These are phyloP conservation scores for Cercospora citrullina DNA, from an alignment of 2,329 filamentous ascomycete species.

Conservation along the genomic window DNA sequence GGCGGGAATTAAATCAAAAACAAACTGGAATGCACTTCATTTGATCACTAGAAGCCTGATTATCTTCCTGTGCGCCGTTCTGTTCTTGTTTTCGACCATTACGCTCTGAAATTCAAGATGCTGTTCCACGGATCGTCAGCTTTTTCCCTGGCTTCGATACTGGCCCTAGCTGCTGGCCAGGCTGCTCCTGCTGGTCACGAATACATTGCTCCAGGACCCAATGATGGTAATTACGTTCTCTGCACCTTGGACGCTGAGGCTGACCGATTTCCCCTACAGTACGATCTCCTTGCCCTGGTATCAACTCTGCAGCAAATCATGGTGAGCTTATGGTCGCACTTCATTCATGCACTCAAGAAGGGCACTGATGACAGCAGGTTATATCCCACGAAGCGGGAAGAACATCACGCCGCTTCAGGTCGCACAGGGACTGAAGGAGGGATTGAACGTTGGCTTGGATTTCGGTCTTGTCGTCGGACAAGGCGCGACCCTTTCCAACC, in stretches of 20 bases:
- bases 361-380: conserved; percentile 4
- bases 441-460: conserved; percentile 31
- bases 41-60: not conserved
- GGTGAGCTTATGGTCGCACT: not conserved
- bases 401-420: conserved; percentile 29
- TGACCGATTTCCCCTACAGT: not conserved
- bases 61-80: not conserved
- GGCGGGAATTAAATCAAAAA: not conserved
- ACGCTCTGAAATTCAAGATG: not conserved
- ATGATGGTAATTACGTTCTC: not conserved
- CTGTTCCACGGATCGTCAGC: not conserved
- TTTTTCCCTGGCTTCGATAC: not conserved
- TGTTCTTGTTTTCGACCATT: not conserved
- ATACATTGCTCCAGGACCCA: not conserved
- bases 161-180: not conserved
- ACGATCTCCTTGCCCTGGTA: conserved; percentile 18
- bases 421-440: conserved; percentile 26
- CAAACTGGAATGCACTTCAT: not conserved
- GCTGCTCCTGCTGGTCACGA: not conserved
- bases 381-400: conserved; percentile 30
- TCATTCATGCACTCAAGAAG: not conserved
- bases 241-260: not conserved
- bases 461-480: conserved; percentile 29
- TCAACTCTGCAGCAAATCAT: conserved; percentile 21
- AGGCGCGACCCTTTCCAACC: conserved; percentile 27